phyloP scores from a whole-genome alignment of 192 early-diverging fungal genomes.

The Podochytrium sp. region DNA sequence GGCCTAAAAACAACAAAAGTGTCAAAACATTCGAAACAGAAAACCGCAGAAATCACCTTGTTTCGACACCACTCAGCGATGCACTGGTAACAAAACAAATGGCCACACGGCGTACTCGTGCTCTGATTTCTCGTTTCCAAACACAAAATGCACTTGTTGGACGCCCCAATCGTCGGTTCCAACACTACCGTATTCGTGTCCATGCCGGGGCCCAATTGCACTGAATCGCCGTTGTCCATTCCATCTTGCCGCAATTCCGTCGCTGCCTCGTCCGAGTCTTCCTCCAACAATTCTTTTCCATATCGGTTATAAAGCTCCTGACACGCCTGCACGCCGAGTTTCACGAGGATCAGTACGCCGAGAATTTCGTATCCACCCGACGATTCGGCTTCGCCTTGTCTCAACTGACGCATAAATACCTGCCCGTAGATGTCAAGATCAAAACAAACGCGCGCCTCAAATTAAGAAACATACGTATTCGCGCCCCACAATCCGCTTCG shows the following conservation, averaged over 20 bases:
- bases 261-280: neutral
- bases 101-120: slow-evolving; percentile 90
- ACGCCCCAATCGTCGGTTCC: slow-evolving; percentile 8
- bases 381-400: slow-evolving; percentile 68
- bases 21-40: neutral
- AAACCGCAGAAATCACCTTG: slow-evolving; percentile 57
- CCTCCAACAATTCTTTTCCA: neutral
- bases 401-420: slow-evolving; percentile 77
- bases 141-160: slow-evolving; percentile 86
- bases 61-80: slow-evolving; percentile 90
- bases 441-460: slow-evolving; percentile 2
- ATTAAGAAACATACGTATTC: slow-evolving; percentile 64
- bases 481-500: slow-evolving; percentile 79
- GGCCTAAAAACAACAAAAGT: slow-evolving; percentile 47
- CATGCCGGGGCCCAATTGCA: too few relatives aligned
- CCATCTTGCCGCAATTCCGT: too few relatives aligned
- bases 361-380: slow-evolving; percentile 81
- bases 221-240: too few relatives aligned
- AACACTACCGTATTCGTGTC: slow-evolving; percentile 22
- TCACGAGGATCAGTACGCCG: slow-evolving; percentile 77
- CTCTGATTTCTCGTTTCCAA: slow-evolving; percentile 73
- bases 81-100: slow-evolving; percentile 96
- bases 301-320: neutral
- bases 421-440: slow-evolving; percentile 23
- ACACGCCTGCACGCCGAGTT: slow-evolving; percentile 65